Evolutionary conservation across 495 filamentous ascomycete genomes (phyloP), one percentile per base, ranked within the genome.

Genomic region (Hypoxylon crocopeplum): DNA sequence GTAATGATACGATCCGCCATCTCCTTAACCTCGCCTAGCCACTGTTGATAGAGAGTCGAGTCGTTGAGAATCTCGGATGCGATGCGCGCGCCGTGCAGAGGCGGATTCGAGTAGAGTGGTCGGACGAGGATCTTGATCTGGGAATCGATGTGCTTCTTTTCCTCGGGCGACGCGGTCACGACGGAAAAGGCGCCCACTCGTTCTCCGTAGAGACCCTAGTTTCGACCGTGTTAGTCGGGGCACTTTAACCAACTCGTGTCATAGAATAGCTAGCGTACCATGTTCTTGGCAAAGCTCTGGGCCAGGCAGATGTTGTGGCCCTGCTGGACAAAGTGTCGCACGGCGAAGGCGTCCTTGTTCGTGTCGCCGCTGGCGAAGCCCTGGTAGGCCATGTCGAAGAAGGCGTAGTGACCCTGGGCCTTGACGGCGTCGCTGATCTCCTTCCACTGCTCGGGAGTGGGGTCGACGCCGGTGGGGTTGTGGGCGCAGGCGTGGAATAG

Each of bases 361-460:
- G 92, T 93, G 78, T 95, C 86, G 55, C 94, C 94, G 59, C 87
- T 92, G 46, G 94, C 94, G 69, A 98, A 98, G 60, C 94, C 94
- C 79, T 98, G 93, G 83, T 98, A 98, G 56, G 94, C 94, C 94
- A 98, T 98, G 77, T 98, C 94, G 79, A 98, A 98, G 85, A 98
- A 97, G 49, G 92, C 85, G 71, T 87, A 97, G 82, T 98, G 94
- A 34, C 82, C 88, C 76, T 90, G 87, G 75, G 85, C 83, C 85
- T 96, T 96, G 68, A 97, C 84, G 54, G 87, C 93, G 59, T 91
- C 80, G 81, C 88, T 89, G 69, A 98, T 97, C 77, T 91, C 78
- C 77, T 85, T 87, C 94, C 94, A 98, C 79, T 98, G 94, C 68
- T 88, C 87, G 55, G 86, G 75, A 29, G 92, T 96, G 8, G 94